Percentiles rank a stretch among this genome's conserved stretches.
phyloP scores from a whole-genome alignment of 163 green algal genomes.

The Picocystis sp. region DNA sequence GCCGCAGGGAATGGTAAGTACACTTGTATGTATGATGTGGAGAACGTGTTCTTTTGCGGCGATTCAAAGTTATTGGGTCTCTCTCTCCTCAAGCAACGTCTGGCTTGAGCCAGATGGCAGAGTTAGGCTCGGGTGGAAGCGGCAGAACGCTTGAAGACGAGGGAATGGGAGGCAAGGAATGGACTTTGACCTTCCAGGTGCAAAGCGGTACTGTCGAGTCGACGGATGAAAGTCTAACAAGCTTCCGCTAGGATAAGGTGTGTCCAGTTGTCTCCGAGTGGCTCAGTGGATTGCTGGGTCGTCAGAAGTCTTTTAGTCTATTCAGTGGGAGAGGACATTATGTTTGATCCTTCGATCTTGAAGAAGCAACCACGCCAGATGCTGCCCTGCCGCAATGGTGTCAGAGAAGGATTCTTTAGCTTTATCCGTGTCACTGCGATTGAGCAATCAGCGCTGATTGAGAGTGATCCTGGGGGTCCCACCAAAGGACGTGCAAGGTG shows the following conservation, averaged over 20 bases:
- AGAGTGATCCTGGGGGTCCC: conserved; percentile 42
- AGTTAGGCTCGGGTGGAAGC: conserved; percentile 10
- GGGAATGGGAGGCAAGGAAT: not conserved
- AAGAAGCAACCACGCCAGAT: conserved; percentile 35
- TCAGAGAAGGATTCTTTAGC: conserved; percentile 34
- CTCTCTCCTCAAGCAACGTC: not conserved
- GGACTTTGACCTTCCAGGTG: conserved; percentile 25
- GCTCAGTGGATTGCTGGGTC: conserved; percentile 72
- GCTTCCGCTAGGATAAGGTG: conserved; percentile 29
- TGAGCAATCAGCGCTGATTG: conserved; percentile 45
- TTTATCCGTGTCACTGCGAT: conserved; percentile 58
- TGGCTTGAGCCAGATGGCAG: conserved; percentile 3
- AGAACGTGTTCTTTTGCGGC: conserved; percentile 64
- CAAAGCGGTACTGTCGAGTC: conserved; percentile 4
- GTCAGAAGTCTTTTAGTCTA: conserved; percentile 70
- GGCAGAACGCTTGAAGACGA: not conserved
- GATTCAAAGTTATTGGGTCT: conserved; percentile 40
- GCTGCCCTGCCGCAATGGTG: conserved; percentile 32
- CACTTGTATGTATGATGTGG: conserved; percentile 88
- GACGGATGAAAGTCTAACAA: conserved; percentile 4
- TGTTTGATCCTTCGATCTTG: conserved; percentile 78
- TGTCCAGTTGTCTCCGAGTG: conserved; percentile 69
- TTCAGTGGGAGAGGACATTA: conserved; percentile 43
- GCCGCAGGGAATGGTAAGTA: conserved; percentile 47
- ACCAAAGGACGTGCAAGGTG: conserved; percentile 14